Evolutionary conservation across 2,329 filamentous ascomycete species (phyloP), one percentile per base, ranked within the genome.

Genomic region (Trichoderma sp.): DNA sequence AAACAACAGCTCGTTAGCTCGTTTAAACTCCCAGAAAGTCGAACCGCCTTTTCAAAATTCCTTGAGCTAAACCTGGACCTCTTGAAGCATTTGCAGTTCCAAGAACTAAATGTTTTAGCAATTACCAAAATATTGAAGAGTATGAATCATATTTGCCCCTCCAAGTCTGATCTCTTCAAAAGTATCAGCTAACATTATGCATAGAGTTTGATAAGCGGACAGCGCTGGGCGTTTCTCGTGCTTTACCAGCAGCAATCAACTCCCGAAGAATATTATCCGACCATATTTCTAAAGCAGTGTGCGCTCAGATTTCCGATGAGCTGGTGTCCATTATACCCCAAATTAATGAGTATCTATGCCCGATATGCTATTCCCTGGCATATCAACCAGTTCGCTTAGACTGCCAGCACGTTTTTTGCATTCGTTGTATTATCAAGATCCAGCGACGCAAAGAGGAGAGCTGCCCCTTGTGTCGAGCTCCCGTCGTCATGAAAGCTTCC

Each of bases 171-270:
- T 43, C 33, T 40, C 7, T 0, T 13, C 16, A 19, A 29, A n/a
- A 35, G 19, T 19, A 14, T 47, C 3, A 13, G 19, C 24, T 67
- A 24, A 55, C 31, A 27, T 29, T 58, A 24, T 19, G 10, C 72
- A 90, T 72, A 94, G 89, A 95, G 80, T 97, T 97, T 77, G 92
- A 96, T 80, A 97, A 97, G 79, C 88, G 89, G 70, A 97, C 93
- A 1, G 88, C 91, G 0, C 83, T 96, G 24, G 89, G 90, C 31
- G 89, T 91, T 1, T 88, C 88, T 49, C 82, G 86, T 43, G 84
- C 84, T 0, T 91, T 93, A 72, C 88, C 89, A 0, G 81, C 83
- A 10, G 82, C 84, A 29, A 84, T 92, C 64, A 82, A 85, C 65
- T 86, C 88, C 3, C 84, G 87, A 27, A 85, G 86, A 59, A 86